Conservation (phyloP, 1,284 basidiomycete genomes). For the Fomitiporia mediterranea region DNA sequence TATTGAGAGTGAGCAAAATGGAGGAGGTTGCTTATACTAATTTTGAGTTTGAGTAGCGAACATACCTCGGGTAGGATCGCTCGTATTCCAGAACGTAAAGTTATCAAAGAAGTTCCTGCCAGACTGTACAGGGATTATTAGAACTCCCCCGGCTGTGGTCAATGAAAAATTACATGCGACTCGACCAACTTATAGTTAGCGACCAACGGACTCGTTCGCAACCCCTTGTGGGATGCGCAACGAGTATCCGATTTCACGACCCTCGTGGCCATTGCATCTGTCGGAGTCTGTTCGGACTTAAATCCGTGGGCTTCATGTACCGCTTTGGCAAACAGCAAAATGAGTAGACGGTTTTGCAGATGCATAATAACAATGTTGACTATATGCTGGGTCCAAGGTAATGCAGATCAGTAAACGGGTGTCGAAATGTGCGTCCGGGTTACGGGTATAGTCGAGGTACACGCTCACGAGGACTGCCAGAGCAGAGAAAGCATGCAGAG, state of each 20-base stretch:
- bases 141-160: no score
- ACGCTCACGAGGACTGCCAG: no score
- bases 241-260: conserved; percentile 7
- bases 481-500: no score
- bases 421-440: no score
- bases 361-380: no score
- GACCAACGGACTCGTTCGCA: conserved; percentile 15
- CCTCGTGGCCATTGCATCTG: conserved; percentile 12
- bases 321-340: conserved; percentile 13
- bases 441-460: no score
- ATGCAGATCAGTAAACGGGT: no score
- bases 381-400: no score
- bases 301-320: conserved; percentile 6
- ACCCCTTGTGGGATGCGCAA: conserved; percentile 2
- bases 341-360: conserved; percentile 8
- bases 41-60: no score
- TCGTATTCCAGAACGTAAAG: conserved; percentile 68
- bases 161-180: no score
- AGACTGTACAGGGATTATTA: conserved; percentile 34
- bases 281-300: conserved; percentile 11
- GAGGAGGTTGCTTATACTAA: neutral
- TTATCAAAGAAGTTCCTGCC: conserved; percentile 74
- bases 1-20: no score
- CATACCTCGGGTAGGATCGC: conserved; percentile 78
- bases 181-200: conserved; percentile 17